Conservation (phyloP, 106 monocot species). For the Narthecium ossifragum region DNA sequence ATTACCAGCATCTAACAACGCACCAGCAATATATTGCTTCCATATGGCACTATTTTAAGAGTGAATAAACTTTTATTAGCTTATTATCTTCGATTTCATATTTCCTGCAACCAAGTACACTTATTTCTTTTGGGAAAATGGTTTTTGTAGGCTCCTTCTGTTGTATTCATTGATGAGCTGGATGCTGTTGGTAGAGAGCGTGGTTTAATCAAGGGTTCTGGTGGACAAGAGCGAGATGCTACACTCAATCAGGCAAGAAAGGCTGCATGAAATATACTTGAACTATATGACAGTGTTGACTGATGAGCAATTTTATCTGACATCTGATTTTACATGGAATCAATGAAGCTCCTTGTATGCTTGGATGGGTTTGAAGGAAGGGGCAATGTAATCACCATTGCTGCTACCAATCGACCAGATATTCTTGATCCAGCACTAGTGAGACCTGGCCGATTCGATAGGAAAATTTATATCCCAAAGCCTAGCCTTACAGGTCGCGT, state of each 20-base stretch:
- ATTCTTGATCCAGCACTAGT: conserved; percentile 95
- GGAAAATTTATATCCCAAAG: conserved; percentile 84
- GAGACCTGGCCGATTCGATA: conserved; percentile 87
- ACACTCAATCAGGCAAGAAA: conserved; percentile 76
- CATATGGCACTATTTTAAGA: too few relatives aligned
- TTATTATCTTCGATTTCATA: too few relatives aligned
- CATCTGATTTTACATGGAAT: conserved; percentile 14
- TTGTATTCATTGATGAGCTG: conserved; percentile 90
- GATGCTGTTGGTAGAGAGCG: conserved; percentile 94
- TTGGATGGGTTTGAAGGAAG: conserved; percentile 96
- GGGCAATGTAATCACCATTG: conserved; percentile 84
- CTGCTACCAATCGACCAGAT: conserved; percentile 92
- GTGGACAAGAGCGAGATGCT: conserved; percentile 92
- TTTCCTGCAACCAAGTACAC: too few relatives aligned
- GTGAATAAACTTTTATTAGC: too few relatives aligned
- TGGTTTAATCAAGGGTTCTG: conserved; percentile 83
- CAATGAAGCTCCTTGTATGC: conserved; percentile 80
- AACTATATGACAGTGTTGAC: background rate
- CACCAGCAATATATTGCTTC: too few relatives aligned
- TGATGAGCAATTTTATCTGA: conserved; percentile 9
- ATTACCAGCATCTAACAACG: too few relatives aligned
- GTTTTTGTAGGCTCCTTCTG: conserved; percentile 65
- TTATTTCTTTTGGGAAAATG: background rate
- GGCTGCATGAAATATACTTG: background rate
- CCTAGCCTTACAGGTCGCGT: conserved; percentile 75